A percentile compares a stretch with the other conserved stretches of the same genome.
Conservation (phyloP, 2,329 filamentous ascomycete species). For the Purpureocillium lavendulum region DNA sequence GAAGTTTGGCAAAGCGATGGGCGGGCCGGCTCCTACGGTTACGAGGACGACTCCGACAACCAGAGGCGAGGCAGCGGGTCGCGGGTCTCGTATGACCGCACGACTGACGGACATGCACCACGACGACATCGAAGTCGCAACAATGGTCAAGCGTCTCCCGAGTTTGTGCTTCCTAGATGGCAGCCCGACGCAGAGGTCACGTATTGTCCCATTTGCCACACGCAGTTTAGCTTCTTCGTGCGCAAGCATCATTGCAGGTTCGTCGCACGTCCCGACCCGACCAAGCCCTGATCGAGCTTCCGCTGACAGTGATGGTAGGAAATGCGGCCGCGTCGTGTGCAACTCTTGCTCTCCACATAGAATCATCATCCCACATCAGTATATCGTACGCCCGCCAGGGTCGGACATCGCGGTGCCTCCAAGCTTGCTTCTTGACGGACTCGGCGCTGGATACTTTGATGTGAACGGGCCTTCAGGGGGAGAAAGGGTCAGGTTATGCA, state of each 20-base stretch:
- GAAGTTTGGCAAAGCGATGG: no score
- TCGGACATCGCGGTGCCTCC: conserved; percentile 28
- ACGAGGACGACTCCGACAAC: no score
- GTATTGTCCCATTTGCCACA: conserved; percentile 75
- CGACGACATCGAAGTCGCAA: not conserved
- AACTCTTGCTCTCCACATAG: conserved; percentile 83
- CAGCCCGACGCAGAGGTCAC: conserved; percentile 80
- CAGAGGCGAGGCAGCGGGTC: no score
- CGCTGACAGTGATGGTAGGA: conserved; percentile 38
- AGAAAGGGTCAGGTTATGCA: conserved; percentile 51
- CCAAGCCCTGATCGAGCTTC: not conserved
- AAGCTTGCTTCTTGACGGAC: conserved; percentile 26
- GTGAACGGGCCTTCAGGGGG: conserved; percentile 41
- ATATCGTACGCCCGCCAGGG: conserved; percentile 72
- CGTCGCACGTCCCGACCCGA: conserved; percentile 14
- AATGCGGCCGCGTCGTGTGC: conserved; percentile 91
- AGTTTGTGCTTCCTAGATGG: conserved; percentile 65
- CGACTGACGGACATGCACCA: not conserved
- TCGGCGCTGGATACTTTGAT: conserved; percentile 31
- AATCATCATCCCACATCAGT: conserved; percentile 89
- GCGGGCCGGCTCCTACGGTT: no score
- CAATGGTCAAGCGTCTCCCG: conserved; percentile 12
- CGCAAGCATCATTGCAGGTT: conserved; percentile 89
- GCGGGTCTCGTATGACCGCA: not conserved
- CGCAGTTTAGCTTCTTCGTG: conserved; percentile 74